These are phyloP conservation scores for Oryza brachyantha DNA, from an alignment of 176 grass and related monocot species.

Conservation along the genomic window DNA sequence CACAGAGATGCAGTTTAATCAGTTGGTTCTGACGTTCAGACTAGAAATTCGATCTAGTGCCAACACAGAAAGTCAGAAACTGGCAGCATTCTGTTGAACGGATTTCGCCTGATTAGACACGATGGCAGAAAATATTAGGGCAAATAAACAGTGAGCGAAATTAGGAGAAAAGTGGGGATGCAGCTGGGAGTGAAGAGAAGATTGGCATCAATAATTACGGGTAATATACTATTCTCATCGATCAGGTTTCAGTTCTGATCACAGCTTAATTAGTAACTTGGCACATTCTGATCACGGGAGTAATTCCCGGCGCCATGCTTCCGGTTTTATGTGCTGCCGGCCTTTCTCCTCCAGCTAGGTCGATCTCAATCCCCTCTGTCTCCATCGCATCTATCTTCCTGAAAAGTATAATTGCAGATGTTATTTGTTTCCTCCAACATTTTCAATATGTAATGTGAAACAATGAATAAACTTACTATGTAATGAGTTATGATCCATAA, in stretches of 20 bases:
- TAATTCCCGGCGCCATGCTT: background rate
- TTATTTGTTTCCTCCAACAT: constrained; percentile 2
- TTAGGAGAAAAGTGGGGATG: background rate
- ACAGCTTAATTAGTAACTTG: constrained; percentile 10
- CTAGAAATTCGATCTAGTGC: background rate
- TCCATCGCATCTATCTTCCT: constrained; percentile 37
- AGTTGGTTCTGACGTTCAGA: background rate
- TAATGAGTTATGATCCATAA: background rate
- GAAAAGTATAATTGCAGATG: background rate
- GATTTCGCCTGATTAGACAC: background rate
- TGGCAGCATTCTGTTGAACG: background rate
- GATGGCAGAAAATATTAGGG: background rate
- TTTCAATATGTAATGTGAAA: too few species aligned
- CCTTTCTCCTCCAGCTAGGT: constrained; percentile 1
- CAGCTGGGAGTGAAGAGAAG: background rate
- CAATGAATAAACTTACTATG: background rate
- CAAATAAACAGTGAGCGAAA: background rate
- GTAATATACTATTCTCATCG: background rate
- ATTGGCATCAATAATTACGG: background rate
- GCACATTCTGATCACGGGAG: background rate
- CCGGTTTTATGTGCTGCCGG: background rate
- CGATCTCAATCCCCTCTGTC: background rate
- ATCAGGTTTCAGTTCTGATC: constrained; percentile 23
- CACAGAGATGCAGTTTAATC: background rate
- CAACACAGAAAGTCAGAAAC: background rate